Percentiles rank a stretch among this genome's conserved stretches.
phyloP scores from a whole-genome alignment of 2,329 filamentous ascomycete genomes.

The Ustulina deusta region DNA sequence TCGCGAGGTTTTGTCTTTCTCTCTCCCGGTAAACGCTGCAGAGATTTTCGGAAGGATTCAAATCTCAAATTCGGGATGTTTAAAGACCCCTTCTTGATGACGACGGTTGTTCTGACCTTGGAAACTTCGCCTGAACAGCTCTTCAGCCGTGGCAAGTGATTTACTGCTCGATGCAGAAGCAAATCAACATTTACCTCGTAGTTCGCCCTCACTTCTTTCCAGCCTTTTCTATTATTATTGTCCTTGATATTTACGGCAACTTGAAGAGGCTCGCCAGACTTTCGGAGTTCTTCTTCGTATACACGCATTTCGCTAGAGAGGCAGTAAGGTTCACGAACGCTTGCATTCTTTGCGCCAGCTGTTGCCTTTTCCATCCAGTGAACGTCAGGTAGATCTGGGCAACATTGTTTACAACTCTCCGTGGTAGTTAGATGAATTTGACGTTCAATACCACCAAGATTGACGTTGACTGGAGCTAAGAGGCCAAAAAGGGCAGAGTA shows the following conservation, averaged over 20 bases:
- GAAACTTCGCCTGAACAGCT: neutral
- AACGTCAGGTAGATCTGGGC: constrained; percentile 23
- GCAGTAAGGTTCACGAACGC: constrained; percentile 32
- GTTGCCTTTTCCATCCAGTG: constrained; percentile 36
- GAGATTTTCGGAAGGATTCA: constrained; percentile 33
- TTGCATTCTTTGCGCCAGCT: constrained; percentile 1
- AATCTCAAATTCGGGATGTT: constrained; percentile 38
- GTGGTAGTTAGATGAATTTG: neutral
- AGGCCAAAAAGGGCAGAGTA: constrained; percentile 38
- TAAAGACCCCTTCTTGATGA: constrained; percentile 24
- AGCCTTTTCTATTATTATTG: constrained; percentile 1
- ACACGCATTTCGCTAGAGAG: constrained; percentile 31
- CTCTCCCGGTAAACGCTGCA: constrained; percentile 20
- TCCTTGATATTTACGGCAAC: constrained; percentile 28
- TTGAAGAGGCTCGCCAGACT: constrained; percentile 26
- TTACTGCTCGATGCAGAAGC: constrained; percentile 30
- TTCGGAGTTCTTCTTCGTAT: constrained; percentile 28
- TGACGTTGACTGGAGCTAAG: constrained; percentile 37
- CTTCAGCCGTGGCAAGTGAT: constrained; percentile 18
- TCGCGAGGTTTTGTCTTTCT: neutral
- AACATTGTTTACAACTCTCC: constrained; percentile 1
- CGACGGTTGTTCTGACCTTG: constrained; percentile 1
- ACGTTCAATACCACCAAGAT: constrained; percentile 24
- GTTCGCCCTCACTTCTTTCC: constrained; percentile 33
- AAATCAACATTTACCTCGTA: constrained; percentile 35